Evolutionary conservation across 345 rosid species (phyloP), one percentile per base, ranked within the genome.

Genomic region (Eucalyptus regnans): DNA sequence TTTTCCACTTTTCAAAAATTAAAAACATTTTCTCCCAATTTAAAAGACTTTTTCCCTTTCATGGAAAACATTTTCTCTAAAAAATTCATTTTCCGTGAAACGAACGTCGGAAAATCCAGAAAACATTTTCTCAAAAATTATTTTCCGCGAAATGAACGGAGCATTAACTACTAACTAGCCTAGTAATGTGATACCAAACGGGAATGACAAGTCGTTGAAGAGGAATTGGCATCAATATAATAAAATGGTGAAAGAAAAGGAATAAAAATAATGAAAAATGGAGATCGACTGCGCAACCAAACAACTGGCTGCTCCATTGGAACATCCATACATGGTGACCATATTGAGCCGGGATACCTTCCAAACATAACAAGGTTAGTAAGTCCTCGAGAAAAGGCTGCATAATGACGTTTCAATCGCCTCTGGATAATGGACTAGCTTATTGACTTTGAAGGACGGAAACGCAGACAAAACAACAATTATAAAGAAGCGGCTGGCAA

Each of bases 181-280:
- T 9, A 33, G 81, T 33, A 71, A 71, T 37, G 20, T 17, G 81
- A 71, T 37, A 33, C 81, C 9, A 96, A 96, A 89, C 87, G 90
- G 86, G 94, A 92, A 89, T 93, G 91, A 94, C 90, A n/a, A 89
- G 92, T 95, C 51, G 86, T 83, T 50, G 50, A 87, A 83, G 88
- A 86, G 62, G 60, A 87, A 50, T 11, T 11, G 11, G 81, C 54
- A 84, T 48, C n/a, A 12, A 46, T 84, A 84, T 6, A 84, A 84
- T 29, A 8, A 25, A 84, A 16, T 6, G 4, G 43, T 37, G 46
- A 71, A 71, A 62, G 8, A 11, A 68, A 33, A 68, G 44, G 25
- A 49, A 18, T 12, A 22, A 49, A 50, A 44, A 46, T 33, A 71
- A 71, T 37, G 46, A 37, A 33, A 71, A 37, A 71, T 11, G 44